phyloP scores from a whole-genome alignment of 2,329 filamentous ascomycete genomes.

The Periconia macrospinosa region DNA sequence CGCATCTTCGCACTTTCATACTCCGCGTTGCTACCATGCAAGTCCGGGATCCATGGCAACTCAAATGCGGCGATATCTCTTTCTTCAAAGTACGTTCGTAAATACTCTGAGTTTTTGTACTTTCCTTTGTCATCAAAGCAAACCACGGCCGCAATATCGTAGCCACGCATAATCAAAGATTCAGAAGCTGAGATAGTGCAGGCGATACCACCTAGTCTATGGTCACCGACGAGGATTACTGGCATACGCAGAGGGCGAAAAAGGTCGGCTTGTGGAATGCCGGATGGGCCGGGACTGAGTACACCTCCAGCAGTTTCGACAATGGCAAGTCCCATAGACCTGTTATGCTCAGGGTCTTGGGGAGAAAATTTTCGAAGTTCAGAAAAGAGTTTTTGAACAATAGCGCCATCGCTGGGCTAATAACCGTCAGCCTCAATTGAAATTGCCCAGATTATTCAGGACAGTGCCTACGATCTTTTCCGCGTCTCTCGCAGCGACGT shows the following conservation, averaged over 20 bases:
- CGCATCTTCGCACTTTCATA: conserved; percentile 62
- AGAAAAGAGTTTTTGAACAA: conserved; percentile 20
- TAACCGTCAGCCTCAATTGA: conserved; percentile 6
- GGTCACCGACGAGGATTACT: conserved; percentile 73
- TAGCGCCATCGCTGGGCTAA: conserved; percentile 26
- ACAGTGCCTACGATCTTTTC: conserved; percentile 19
- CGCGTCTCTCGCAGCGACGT: conserved; percentile 63
- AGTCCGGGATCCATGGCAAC: conserved; percentile 61
- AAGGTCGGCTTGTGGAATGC: conserved; percentile 75
- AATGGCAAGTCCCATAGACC: conserved; percentile 51
- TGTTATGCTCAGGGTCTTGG: neutral
- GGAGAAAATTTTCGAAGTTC: conserved; percentile 18
- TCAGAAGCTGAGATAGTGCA: conserved; percentile 80
- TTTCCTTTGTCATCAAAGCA: conserved; percentile 65
- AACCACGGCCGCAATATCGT: conserved; percentile 71
- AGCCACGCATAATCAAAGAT: conserved; percentile 74
- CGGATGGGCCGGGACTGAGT: conserved; percentile 76
- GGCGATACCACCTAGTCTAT: conserved; percentile 76
- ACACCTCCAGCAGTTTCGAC: conserved; percentile 84
- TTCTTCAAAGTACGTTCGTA: conserved; percentile 67
- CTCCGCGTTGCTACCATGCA: conserved; percentile 26
- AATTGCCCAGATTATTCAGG: neutral
- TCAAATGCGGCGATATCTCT: conserved; percentile 59
- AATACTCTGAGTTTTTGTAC: conserved; percentile 70
- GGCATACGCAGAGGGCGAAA: conserved; percentile 76